Evolutionary conservation across 2,329 filamentous ascomycete genomes (phyloP), one percentile per base, ranked within the genome.

Genomic region (Fusarium sp.): DNA sequence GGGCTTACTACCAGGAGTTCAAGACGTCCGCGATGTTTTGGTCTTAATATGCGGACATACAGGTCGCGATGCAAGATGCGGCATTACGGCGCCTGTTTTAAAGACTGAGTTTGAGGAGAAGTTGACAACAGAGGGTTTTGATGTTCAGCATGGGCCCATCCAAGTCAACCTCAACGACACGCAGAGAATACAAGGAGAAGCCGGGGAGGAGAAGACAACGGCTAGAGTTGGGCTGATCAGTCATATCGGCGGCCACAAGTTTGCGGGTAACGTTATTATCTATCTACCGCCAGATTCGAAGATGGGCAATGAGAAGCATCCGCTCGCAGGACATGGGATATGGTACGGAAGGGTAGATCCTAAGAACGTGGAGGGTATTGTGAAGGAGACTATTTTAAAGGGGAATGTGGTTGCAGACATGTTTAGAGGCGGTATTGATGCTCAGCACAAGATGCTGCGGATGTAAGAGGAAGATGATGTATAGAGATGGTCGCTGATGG

Each of bases 21-120:
- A 85, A 12, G 85, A 88, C 58, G 85, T 91, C 10, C 74, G 85
- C 17, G 90, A 94, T 64, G 83, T 94, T 6, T 72, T 92, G n/a
- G 87, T 99, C 28, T 80, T 98, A 20, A 90, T 97, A 42, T 99
- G 96, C 75, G 93, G 94, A 0, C 96, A 99, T 72, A 91, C 90
- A 15, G 89, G 89, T 4, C 85, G 96, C 12, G 96, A 99, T 75
- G 82, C 84, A 72, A 86, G 96, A 50, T 99, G 96, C 74, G 95
- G 96, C 0, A 80, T 92, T 21, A 83, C 95, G 66, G 94, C 93
- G 0, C 93, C 94, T 0, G 79, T 93, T 2, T 81, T 98, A 15
- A 82, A 87, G 69, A 78, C 79, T 0, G 90, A 94, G 70, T 98
- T 98, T 69, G 84, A 88, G 68, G 78, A 77, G 10, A 84, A 87